These are phyloP conservation scores for Fusarium virguliforme DNA, from an alignment of 2,329 filamentous ascomycete species.

Conservation along the genomic window DNA sequence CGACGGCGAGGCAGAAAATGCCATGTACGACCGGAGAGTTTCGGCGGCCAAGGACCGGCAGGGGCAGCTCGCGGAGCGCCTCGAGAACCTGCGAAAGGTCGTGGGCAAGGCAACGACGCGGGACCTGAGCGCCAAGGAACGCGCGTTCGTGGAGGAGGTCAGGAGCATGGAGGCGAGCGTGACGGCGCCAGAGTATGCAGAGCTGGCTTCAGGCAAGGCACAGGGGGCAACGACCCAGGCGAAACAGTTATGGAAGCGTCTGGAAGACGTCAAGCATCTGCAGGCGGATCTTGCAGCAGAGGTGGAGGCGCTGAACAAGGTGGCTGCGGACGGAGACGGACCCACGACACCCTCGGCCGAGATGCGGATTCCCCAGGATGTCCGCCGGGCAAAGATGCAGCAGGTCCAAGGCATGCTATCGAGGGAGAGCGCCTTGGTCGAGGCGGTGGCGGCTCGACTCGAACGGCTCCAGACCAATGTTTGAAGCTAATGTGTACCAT, in stretches of 20 bases:
- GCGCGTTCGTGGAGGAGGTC: slow-evolving; percentile 64
- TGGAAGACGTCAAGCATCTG: slow-evolving; percentile 70
- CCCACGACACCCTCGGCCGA: slow-evolving; percentile 57
- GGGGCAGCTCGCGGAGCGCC: slow-evolving; percentile 69
- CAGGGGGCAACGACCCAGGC: slow-evolving; percentile 50
- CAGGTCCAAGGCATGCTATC: slow-evolving; percentile 76
- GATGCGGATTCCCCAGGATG: slow-evolving; percentile 71
- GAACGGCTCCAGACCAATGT: slow-evolving; percentile 66
- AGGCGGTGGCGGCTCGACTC: slow-evolving; percentile 75
- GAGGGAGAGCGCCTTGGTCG: slow-evolving; percentile 77
- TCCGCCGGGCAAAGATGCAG: slow-evolving; percentile 74
- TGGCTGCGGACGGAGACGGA: slow-evolving; percentile 47
- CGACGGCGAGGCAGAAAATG: slow-evolving; percentile 68
- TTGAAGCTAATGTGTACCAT: slow-evolving; percentile 49
- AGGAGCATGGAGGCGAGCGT: slow-evolving; percentile 70
- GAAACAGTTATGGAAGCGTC: slow-evolving; percentile 70
- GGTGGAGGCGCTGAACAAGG: slow-evolving; percentile 62
- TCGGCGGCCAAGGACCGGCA: slow-evolving; percentile 70
- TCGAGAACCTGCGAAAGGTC: slow-evolving; percentile 71
- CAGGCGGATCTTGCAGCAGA: slow-evolving; percentile 69
- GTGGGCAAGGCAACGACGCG: slow-evolving; percentile 61
- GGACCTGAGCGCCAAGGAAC: slow-evolving; percentile 64
- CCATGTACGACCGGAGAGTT: slow-evolving; percentile 73
- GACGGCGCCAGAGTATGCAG: slow-evolving; percentile 54
- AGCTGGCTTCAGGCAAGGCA: slow-evolving; percentile 55